Percentiles rank a stretch among this genome's conserved stretches.
Conservation (phyloP, 352 stramenopile species). For the Pythium aristosporum region DNA sequence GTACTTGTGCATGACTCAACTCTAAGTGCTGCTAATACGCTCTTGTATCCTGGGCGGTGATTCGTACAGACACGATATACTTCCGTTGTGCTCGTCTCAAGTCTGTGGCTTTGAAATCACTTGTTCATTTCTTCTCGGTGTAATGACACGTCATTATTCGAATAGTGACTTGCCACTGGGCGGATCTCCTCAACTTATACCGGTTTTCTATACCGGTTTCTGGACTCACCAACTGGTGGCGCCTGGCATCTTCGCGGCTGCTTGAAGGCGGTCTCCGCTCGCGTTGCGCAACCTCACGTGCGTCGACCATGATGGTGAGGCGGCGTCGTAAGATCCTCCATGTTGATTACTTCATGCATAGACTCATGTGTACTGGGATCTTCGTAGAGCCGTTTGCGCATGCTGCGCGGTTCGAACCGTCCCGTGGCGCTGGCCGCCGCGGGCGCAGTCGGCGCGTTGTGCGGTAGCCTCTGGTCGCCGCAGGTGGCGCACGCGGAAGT, state of each 20-base stretch:
- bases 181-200: background rate
- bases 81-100: too few relatives aligned
- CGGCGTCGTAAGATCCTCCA: too few relatives aligned
- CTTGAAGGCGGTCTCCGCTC: background rate
- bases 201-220: background rate
- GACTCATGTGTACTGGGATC: background rate
- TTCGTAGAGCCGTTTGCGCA: slow-evolving; percentile 25
- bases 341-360: background rate
- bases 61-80: too few relatives aligned
- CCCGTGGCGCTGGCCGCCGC: slow-evolving; percentile 35
- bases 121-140: too few relatives aligned
- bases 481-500: slow-evolving; percentile 13
- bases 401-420: slow-evolving; percentile 11
- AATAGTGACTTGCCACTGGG: too few relatives aligned
- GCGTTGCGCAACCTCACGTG: too few relatives aligned
- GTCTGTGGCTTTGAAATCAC: too few relatives aligned
- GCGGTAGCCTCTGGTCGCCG: slow-evolving; percentile 27
- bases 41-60: too few relatives aligned
- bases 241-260: background rate
- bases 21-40: too few relatives aligned
- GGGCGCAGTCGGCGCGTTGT: slow-evolving; percentile 33
- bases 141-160: too few relatives aligned
- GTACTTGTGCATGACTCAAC: too few relatives aligned
- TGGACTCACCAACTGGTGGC: background rate
- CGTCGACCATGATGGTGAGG: too few relatives aligned